Evolutionary conservation across 2,329 filamentous ascomycete genomes (phyloP).

Genomic region (Neospermospora avenae): DNA sequence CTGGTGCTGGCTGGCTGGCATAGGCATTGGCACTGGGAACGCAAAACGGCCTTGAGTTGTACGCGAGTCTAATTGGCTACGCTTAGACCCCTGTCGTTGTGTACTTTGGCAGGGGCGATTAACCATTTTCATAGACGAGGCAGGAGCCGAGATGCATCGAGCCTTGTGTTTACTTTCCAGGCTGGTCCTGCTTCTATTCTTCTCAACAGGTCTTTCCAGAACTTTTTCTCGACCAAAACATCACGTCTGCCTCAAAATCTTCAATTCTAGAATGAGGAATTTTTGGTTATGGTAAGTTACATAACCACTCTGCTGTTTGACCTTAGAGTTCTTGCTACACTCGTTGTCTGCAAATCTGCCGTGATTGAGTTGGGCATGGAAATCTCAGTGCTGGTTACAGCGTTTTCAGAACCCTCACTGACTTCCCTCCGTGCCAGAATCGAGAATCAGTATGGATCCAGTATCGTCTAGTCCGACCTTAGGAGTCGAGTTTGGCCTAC

Average conservation of each 20-base stretch:
- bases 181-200: background rate
- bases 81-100: background rate
- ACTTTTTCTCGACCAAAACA: conserved; percentile 3
- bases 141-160: conserved; percentile 8
- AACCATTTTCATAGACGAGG: conserved; percentile 9
- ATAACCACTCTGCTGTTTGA: background rate
- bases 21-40: too few relatives aligned
- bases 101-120: background rate
- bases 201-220: background rate
- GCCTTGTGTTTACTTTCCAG: conserved; percentile 5
- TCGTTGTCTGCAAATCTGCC: background rate
- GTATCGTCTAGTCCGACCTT: conserved; percentile 18
- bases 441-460: conserved; percentile 19
- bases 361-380: background rate
- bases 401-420: background rate
- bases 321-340: background rate
- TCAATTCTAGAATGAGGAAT: conserved; percentile 1
- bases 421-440: background rate
- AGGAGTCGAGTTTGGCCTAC: conserved; percentile 12
- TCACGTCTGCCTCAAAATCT: background rate
- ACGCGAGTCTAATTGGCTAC: background rate
- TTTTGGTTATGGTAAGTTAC: conserved; percentile 11
- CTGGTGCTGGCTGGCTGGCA: too few relatives aligned
- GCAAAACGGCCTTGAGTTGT: background rate
- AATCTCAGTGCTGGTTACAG: too few relatives aligned